Evolutionary conservation across 75 land plant species (phyloP), one percentile per base, ranked within the genome.

Genomic region (Gnetum montanum): DNA sequence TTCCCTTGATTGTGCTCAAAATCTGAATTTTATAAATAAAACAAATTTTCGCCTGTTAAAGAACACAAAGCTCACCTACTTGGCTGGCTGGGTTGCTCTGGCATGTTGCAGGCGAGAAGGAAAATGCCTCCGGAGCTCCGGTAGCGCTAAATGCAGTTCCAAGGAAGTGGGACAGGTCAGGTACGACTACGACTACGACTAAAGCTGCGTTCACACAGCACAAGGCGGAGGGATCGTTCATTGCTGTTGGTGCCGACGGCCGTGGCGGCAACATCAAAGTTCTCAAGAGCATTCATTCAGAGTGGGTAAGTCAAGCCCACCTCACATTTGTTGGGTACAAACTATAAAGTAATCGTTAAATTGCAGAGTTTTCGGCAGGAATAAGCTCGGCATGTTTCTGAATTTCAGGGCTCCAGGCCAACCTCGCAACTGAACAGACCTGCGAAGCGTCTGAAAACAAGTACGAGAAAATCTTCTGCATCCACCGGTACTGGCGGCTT

Each of bases 201-300:
- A n/a, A n/a, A n/a, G n/a, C n/a, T n/a, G n/a, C n/a, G n/a, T n/a
- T n/a, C n/a, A n/a, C n/a, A n/a, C n/a, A n/a, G n/a, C n/a, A n/a
- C n/a, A n/a, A n/a, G n/a, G n/a, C n/a, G n/a, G n/a, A n/a, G n/a
- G 83, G 87, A 8, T 61, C 70, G 37, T 71, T 89, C 65, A 94
- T 94, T 56, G 54, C 83, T 31, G 69, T 70, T 35, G 98, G 98
- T 26, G 87, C 96, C 57, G 83, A 94, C 73, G 98, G 98, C 6
- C 68, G 87, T 72, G 98, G 96, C 64, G 98, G 98, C 1, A 66
- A 50, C 53, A 67, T 94, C 28, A 94, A 86, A 58, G 78, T 94
- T 25, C 48, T 94, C 22, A 82, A 79, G 67, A 64, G 80, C n/a
- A 62, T 35, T 12, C 29, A 33, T 63, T 11, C 30, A 34, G 7